phyloP scores from a whole-genome alignment of 192 early-diverging fungal species.

The Mortierella antarctica region DNA sequence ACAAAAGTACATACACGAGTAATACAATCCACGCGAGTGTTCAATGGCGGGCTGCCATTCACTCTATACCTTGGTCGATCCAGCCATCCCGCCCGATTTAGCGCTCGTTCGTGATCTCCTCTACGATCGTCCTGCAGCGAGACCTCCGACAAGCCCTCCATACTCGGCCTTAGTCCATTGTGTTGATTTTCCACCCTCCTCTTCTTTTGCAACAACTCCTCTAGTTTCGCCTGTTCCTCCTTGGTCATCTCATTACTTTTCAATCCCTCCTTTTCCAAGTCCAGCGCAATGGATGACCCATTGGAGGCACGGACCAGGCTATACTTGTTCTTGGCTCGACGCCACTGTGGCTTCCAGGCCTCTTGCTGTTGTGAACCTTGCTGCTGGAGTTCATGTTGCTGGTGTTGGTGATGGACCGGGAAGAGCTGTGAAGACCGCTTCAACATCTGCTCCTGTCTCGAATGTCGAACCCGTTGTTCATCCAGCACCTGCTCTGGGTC shows the following conservation, averaged over 20 bases:
- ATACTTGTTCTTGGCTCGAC: neutral
- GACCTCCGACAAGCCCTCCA: neutral
- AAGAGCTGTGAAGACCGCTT: conserved; percentile 13
- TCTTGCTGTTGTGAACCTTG: neutral
- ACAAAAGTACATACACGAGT: neutral
- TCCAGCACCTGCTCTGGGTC: neutral
- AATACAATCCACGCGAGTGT: neutral
- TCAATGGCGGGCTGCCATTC: neutral
- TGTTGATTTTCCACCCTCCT: neutral
- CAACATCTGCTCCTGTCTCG: conserved; percentile 1
- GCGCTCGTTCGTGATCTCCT: neutral
- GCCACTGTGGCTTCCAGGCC: neutral
- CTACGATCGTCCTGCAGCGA: neutral
- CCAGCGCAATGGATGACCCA: neutral
- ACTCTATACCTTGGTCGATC: conserved; percentile 15
- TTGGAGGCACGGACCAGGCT: neutral
- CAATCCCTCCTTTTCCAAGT: neutral
- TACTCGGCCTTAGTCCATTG: neutral
- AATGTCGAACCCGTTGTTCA: neutral
- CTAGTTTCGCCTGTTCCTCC: conserved; percentile 10
- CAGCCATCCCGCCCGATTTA: neutral
- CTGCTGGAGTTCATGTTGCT: neutral
- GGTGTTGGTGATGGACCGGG: neutral
- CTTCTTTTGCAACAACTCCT: conserved; percentile 23
- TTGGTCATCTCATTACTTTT: conserved; percentile 6